Base-by-base conservation (phyloP, 2,329 filamentous ascomycete species). In the Xylogone sp. region DNA sequence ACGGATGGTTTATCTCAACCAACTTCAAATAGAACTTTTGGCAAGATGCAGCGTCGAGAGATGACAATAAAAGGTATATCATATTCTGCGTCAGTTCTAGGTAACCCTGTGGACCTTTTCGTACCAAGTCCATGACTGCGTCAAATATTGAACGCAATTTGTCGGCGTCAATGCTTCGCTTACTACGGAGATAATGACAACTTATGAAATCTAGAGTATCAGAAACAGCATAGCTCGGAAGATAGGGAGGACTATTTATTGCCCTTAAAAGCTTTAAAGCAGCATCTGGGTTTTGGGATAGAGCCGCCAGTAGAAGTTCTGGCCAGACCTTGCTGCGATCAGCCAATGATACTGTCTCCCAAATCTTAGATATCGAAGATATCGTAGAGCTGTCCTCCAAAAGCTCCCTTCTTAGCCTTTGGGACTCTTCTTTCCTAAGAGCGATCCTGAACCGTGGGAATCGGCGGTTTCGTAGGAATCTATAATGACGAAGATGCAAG, bases 141-240 rank as follows among this genome's bases (percentile, higher is more conserved):
- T 39, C 34, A 13, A 39, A 39, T 7, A 39, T 18, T 39, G 34
- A 39, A 39, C 4, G n/a, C 13, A 18, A 39, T 39, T 4, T 39
- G n/a, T 39, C 34, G 4, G n/a, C 10, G n/a, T 39, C 34, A 13
- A 39, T 16, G n/a, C n/a, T 39, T 16, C n/a, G 8, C n/a, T 16
- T n/a, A 42, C 54, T 18, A 9, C 42, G 18, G 27, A 61, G 50
- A 45, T 58, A 53, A 42, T 53, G 34, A n/a, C 46, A 51, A 18
- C 60, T 49, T 20, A 65, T 53, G 43, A 49, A 63, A 42, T 60
- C 57, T 16, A 66, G 47, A 50, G 46, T 48, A 44, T 63, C 58
- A 4, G 54, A 46, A 10, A 64, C 44, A 24, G 51, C 54, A 31
- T 49, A 53, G 5, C 43, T 31, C 21, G 61, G 56, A 39, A 59